Conservation (phyloP, 2,329 filamentous ascomycete genomes). For the Colletotrichum eleusines region DNA sequence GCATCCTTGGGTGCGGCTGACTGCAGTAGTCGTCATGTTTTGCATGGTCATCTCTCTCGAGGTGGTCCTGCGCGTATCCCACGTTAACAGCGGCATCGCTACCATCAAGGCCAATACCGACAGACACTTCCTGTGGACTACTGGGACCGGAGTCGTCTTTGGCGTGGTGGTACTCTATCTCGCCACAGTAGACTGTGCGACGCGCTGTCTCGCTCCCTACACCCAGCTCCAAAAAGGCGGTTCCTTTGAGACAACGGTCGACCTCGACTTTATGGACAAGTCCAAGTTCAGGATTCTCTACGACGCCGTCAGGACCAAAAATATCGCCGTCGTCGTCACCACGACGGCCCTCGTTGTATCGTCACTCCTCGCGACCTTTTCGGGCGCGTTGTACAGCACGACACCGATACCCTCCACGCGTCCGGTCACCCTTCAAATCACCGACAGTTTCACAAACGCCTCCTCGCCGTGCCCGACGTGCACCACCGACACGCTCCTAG, state of each 20-base stretch:
- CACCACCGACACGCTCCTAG: constrained; percentile 48
- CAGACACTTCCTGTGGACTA: constrained; percentile 53
- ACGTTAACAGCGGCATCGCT: constrained; percentile 47
- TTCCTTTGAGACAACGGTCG: constrained; percentile 48
- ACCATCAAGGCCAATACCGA: constrained; percentile 47
- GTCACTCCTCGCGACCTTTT: constrained; percentile 49
- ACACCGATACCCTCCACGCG: constrained; percentile 45
- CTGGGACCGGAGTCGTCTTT: constrained; percentile 48
- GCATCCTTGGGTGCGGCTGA: constrained; percentile 47
- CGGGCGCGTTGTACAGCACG: constrained; percentile 50
- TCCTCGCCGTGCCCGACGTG: constrained; percentile 41
- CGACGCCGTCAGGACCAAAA: constrained; percentile 45
- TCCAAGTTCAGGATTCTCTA: constrained; percentile 46
- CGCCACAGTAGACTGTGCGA: constrained; percentile 48
- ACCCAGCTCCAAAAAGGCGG: constrained; percentile 46
- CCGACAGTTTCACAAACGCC: constrained; percentile 50
- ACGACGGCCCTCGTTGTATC: constrained; percentile 47
- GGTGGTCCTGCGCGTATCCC: constrained; percentile 49
- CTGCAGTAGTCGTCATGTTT: constrained; percentile 46
- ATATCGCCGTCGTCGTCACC: constrained; percentile 47
- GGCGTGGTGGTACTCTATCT: constrained; percentile 49
- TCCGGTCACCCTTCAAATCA: constrained; percentile 44
- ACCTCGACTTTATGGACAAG: constrained; percentile 50
- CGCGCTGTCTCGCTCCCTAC: constrained; percentile 51
- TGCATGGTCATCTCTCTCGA: constrained; percentile 52